These are phyloP conservation scores for Onygenales sp. DNA, from an alignment of 2,329 filamentous ascomycete genomes.

Conservation along the genomic window DNA sequence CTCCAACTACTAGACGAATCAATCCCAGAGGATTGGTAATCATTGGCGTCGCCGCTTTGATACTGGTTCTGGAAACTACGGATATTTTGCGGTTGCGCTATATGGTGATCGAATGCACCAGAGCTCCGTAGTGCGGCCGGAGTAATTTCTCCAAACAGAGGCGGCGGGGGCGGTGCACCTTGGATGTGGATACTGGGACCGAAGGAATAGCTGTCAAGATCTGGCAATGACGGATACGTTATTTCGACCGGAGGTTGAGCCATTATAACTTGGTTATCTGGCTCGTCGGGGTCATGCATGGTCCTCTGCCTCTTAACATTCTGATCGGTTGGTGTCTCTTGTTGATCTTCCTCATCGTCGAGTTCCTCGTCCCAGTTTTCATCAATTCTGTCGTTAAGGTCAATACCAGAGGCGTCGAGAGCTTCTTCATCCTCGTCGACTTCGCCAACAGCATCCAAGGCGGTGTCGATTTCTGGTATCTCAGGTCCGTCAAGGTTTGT, in stretches of 20 bases:
- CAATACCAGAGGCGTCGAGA: conserved; percentile 53
- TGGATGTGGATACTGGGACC: conserved; percentile 10
- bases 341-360: conserved; percentile 24
- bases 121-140: conserved; percentile 46
- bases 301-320: conserved; percentile 11
- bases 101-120: conserved; percentile 32
- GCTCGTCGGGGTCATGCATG: conserved; percentile 2
- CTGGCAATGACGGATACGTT: conserved; percentile 34
- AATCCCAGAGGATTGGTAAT: conserved; percentile 25
- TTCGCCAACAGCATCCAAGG: conserved; percentile 24
- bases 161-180: conserved; percentile 17
- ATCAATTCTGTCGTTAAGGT: conserved; percentile 34
- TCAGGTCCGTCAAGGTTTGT: conserved; percentile 35
- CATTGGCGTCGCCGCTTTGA: conserved; percentile 16
- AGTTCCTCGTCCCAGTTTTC: conserved; percentile 21
- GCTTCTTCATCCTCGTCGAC: conserved; percentile 33
- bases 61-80: conserved; percentile 12
- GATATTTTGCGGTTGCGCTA: conserved; percentile 18
- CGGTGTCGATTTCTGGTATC: conserved; percentile 47
- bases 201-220: conserved; percentile 26
- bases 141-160: conserved; percentile 54
- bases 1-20: conserved; percentile 5
- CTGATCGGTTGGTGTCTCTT: conserved; percentile 12
- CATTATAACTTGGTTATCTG: conserved; percentile 3
- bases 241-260: conserved; percentile 19